Conservation (phyloP, 73 alveolate species). For the Tetrahymena borealis region DNA sequence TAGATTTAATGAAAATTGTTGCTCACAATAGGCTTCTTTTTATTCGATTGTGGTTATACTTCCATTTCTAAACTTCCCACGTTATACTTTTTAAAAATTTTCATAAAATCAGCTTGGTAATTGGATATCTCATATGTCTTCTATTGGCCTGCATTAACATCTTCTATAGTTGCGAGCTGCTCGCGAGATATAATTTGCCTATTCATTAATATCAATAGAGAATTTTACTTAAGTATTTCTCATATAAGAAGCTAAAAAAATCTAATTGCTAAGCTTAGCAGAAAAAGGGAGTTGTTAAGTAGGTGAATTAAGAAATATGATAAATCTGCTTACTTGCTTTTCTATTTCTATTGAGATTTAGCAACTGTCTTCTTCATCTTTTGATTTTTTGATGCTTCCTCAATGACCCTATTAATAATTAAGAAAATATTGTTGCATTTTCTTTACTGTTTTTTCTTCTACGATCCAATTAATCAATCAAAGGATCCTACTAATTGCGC, state of each 20-base stretch:
- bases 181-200: not conserved
- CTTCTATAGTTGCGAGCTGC: not conserved
- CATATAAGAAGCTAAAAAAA: not conserved
- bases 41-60: not conserved
- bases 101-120: not conserved
- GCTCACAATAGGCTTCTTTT: not conserved
- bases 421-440: not conserved
- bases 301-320: not conserved
- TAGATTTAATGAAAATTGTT: not conserved
- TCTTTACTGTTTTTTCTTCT: not conserved
- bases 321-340: not conserved
- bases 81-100: not conserved
- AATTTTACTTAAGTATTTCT: not conserved
- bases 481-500: not conserved
- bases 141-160: not conserved
- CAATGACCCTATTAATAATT: not conserved
- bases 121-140: not conserved
- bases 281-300: not conserved
- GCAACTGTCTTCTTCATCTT: slow-evolving; percentile 2
- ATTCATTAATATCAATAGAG: not conserved
- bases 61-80: not conserved
- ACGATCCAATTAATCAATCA: not conserved
- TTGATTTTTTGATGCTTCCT: not conserved
- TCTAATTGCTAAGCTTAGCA: not conserved
- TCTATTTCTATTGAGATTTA: not conserved